Evolutionary conservation across 805 yeast species (phyloP).

Genomic region (Wickerhamiella domercqiae): DNA sequence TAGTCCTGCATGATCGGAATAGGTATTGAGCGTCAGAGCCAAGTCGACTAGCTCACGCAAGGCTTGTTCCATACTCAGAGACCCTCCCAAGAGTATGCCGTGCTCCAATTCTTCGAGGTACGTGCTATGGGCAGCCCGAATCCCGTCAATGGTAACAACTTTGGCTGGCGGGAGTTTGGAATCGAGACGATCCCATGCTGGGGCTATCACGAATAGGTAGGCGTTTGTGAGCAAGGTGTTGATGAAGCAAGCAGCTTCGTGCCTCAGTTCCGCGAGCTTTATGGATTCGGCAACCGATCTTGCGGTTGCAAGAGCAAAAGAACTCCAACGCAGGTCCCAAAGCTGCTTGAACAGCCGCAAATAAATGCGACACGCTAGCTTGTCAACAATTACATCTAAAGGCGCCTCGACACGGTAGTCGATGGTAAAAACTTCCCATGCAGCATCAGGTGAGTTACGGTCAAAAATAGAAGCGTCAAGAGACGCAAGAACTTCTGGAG

Average conservation of each 20-base stretch:
- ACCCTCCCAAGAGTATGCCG: slow-evolving; percentile 23
- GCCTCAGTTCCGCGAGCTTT: no score
- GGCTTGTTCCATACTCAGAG: not conserved
- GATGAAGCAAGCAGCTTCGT: slow-evolving; percentile 24
- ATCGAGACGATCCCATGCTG: slow-evolving; percentile 24
- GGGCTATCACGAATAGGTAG: slow-evolving; percentile 25
- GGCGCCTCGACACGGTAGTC: slow-evolving; percentile 47
- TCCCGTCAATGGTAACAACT: slow-evolving; percentile 23
- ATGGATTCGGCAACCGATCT: slow-evolving; percentile 21
- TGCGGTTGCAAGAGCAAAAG: slow-evolving; percentile 33
- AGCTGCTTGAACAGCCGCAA: slow-evolving; percentile 70
- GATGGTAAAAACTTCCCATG: slow-evolving; percentile 87
- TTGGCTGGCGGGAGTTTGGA: slow-evolving; percentile 13
- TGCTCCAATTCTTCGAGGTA: slow-evolving; percentile 20
- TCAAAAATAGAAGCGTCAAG: slow-evolving; percentile 76
- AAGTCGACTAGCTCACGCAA: not conserved
- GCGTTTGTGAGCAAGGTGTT: slow-evolving; percentile 25
- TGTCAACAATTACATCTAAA: slow-evolving; percentile 40
- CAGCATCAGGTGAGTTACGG: slow-evolving; percentile 42
- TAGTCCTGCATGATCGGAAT: no score
- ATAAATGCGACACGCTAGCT: slow-evolving; percentile 35
- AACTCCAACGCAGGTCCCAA: slow-evolving; percentile 60
- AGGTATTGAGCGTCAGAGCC: not conserved
- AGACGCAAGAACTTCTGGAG: slow-evolving; percentile 31
- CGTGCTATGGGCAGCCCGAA: slow-evolving; percentile 22